A percentile compares a stretch with the other conserved stretches of the same genome.
These are phyloP conservation scores for Talaromyces albobiverticillius DNA, from an alignment of 2,329 filamentous ascomycete genomes.

Conservation along the genomic window DNA sequence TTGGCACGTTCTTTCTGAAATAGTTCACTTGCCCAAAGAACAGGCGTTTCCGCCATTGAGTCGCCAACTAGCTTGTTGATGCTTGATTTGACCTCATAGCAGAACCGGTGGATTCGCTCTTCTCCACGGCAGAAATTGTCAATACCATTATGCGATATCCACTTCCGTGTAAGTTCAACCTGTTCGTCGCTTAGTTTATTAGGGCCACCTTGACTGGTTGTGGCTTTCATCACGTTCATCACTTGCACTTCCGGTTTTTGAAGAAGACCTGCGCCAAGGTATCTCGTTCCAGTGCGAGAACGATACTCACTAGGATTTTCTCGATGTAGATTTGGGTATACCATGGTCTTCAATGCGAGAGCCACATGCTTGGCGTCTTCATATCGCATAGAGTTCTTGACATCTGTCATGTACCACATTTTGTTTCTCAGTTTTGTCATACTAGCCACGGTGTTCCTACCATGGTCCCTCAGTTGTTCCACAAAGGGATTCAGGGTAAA, in stretches of 20 bases:
- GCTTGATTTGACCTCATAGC: constrained; percentile 82
- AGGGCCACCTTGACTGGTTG: constrained; percentile 78
- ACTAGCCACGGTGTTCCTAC: constrained; percentile 71
- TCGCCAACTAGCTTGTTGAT: constrained; percentile 83
- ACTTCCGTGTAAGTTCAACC: constrained; percentile 76
- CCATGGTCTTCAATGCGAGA: constrained; percentile 87
- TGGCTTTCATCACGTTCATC: constrained; percentile 80
- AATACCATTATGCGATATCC: constrained; percentile 76
- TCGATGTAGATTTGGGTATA: constrained; percentile 45
- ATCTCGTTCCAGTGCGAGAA: constrained; percentile 44
- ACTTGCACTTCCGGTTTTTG: constrained; percentile 80
- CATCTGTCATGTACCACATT: constrained; percentile 98
- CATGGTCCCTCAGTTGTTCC: constrained; percentile 69
- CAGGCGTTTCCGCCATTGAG: constrained; percentile 77
- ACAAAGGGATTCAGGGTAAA: constrained; percentile 81
- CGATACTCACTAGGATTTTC: constrained; percentile 30
- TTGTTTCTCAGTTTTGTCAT: constrained; percentile 81
- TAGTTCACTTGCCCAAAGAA: constrained; percentile 88
- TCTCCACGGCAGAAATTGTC: constrained; percentile 95
- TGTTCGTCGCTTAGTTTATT: constrained; percentile 98
- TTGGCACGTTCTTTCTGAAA: constrained; percentile 66
- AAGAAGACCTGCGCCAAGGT: constrained; percentile 59
- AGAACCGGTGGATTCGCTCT: constrained; percentile 91
- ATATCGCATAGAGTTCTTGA: constrained; percentile 84
- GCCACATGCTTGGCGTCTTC: constrained; percentile 84